A percentile compares a stretch with the other conserved stretches of the same genome.
Evolutionary conservation across 805 yeast species (phyloP).

Genomic region (Wickerhamomyces kurtzmanii): DNA sequence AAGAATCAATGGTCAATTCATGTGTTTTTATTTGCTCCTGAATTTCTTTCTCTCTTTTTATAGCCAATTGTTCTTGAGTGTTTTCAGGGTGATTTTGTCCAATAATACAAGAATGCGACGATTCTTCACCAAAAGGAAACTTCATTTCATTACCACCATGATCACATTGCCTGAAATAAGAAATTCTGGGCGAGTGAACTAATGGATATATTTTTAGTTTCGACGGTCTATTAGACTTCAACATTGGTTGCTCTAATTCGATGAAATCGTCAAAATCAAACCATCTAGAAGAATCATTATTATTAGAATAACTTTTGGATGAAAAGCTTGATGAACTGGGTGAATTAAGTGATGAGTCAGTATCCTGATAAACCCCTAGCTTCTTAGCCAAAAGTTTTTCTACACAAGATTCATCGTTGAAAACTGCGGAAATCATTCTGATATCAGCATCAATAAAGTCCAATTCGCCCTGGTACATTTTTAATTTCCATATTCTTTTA

Average conservation of each 20-base stretch:
- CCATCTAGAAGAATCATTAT: slow-evolving; percentile 35
- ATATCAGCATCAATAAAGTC: slow-evolving; percentile 63
- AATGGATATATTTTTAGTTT: slow-evolving; percentile 35
- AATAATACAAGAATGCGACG: slow-evolving; percentile 43
- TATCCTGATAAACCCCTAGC: slow-evolving; percentile 15
- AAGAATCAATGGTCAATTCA: slow-evolving; percentile 17
- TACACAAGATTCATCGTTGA: slow-evolving; percentile 45
- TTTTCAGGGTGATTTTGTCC: slow-evolving; percentile 43
- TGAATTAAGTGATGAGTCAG: slow-evolving; percentile 10
- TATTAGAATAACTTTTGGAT: slow-evolving; percentile 1
- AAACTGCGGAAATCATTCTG: slow-evolving; percentile 53
- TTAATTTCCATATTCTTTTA: slow-evolving; percentile 40
- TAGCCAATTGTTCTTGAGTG: slow-evolving; percentile 38
- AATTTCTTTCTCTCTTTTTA: slow-evolving; percentile 26
- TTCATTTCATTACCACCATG: slow-evolving; percentile 30
- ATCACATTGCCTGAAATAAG: slow-evolving; percentile 46
- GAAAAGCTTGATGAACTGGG: background rate
- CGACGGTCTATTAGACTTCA: slow-evolving; percentile 27
- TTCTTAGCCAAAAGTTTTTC: slow-evolving; percentile 28
- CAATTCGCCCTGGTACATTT: slow-evolving; percentile 58
- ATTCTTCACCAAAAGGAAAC: slow-evolving; percentile 52
- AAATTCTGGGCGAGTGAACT: slow-evolving; percentile 44
- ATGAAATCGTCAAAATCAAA: slow-evolving; percentile 65
- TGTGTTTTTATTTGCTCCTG: slow-evolving; percentile 25
- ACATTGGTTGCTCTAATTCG: slow-evolving; percentile 49